Percentiles rank a stretch among this genome's conserved stretches.
phyloP scores from a whole-genome alignment of 202 grass and related monocot genomes.

The Thinopyrum obtusiflorum region DNA sequence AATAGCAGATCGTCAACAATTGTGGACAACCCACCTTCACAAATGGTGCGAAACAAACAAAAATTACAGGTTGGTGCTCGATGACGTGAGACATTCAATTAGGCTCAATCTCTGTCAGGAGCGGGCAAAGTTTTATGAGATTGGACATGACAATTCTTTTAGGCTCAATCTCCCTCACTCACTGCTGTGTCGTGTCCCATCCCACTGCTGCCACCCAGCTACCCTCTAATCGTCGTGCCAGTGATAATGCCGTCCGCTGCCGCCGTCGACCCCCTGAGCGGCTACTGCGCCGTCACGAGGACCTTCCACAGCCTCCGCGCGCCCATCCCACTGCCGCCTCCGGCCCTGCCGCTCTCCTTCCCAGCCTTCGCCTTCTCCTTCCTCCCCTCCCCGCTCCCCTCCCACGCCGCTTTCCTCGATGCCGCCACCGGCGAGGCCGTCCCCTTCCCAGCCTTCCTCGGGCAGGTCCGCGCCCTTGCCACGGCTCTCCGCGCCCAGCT shows the following conservation, averaged over 20 bases:
- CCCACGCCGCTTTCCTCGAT: constrained; percentile 40
- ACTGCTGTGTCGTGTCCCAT: neutral
- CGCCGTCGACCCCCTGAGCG: constrained; percentile 39
- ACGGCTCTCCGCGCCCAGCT: constrained; percentile 3
- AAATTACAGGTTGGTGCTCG: too few species aligned
- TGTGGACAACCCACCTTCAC: too few species aligned
- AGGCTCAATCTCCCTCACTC: neutral
- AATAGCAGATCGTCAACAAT: too few species aligned
- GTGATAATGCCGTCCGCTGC: constrained; percentile 4
- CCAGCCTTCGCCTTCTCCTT: constrained; percentile 25
- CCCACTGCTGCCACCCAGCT: neutral
- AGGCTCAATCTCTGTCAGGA: neutral
- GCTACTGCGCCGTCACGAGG: constrained; percentile 44
- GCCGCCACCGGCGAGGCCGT: constrained; percentile 31
- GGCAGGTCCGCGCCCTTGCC: constrained; percentile 31
- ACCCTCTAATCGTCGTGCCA: neutral
- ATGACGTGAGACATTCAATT: too few species aligned
- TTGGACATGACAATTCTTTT: too few species aligned
- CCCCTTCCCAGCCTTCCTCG: constrained; percentile 30
- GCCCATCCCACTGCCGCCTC: constrained; percentile 17
- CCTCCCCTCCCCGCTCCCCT: constrained; percentile 39
- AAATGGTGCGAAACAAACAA: too few species aligned
- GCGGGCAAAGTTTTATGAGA: too few species aligned
- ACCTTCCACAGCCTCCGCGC: constrained; percentile 59
- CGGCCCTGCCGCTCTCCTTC: constrained; percentile 26